phyloP scores from a whole-genome alignment of 768 basidiomycete genomes.

The Lentinula boryana region DNA sequence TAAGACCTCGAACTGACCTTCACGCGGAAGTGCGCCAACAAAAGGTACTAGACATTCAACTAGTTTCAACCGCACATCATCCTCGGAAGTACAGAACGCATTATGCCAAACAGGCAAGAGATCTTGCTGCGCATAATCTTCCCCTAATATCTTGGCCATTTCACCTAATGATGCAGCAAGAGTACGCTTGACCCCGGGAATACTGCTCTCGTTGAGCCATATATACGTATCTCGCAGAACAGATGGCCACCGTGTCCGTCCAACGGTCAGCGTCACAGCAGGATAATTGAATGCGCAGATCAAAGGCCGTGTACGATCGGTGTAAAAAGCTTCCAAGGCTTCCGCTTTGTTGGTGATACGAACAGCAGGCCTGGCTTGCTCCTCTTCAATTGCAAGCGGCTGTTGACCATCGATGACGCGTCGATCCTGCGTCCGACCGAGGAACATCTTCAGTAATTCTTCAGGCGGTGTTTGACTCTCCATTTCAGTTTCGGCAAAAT shows the following conservation, averaged over 20 bases:
- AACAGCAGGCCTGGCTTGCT: conserved; percentile 8
- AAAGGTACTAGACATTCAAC: conserved; percentile 62
- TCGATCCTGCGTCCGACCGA: conserved; percentile 49
- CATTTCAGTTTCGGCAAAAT: neutral
- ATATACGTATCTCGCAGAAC: conserved; percentile 66
- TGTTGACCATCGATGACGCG: conserved; percentile 33
- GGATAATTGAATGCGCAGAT: conserved; percentile 90
- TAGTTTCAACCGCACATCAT: conserved; percentile 68
- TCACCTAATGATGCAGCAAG: conserved; percentile 88
- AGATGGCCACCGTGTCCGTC: conserved; percentile 59
- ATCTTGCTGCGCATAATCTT: conserved; percentile 58
- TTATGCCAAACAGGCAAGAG: conserved; percentile 70
- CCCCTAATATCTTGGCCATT: conserved; percentile 79
- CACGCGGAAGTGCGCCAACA: conserved; percentile 42
- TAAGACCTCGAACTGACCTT: conserved; percentile 40
- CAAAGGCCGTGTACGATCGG: conserved; percentile 66
- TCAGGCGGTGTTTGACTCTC: conserved; percentile 53
- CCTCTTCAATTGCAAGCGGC: conserved; percentile 12
- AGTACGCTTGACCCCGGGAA: conserved; percentile 64
- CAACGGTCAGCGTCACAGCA: conserved; percentile 81
- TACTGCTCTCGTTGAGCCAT: conserved; percentile 53
- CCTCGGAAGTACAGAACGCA: conserved; percentile 47
- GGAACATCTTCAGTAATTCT: conserved; percentile 70
- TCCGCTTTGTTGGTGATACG: conserved; percentile 5
- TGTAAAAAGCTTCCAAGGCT: conserved; percentile 40